These are phyloP conservation scores for Fusarium algeriense DNA, from an alignment of 2,329 filamentous ascomycete genomes.

Conservation along the genomic window DNA sequence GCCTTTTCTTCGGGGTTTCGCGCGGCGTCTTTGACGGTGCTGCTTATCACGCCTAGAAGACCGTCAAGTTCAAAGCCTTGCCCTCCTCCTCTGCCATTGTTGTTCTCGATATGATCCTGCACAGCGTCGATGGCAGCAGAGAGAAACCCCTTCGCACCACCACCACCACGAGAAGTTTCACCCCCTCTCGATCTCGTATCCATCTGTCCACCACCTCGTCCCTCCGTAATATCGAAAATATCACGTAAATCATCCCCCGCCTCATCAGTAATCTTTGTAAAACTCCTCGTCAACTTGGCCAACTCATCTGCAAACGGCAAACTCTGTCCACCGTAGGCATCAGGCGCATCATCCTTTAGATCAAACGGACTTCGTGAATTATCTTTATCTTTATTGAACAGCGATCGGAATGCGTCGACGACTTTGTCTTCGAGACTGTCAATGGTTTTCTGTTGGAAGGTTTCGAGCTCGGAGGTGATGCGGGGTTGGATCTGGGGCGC, in stretches of 20 bases:
- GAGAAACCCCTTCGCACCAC: constrained; percentile 54
- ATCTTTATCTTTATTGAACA: constrained; percentile 55
- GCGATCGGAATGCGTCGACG: constrained; percentile 58
- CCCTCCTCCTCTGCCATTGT: constrained; percentile 43
- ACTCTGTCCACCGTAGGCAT: constrained; percentile 57
- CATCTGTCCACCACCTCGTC: constrained; percentile 20
- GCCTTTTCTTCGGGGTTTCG: constrained; percentile 62
- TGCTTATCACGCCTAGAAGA: constrained; percentile 57
- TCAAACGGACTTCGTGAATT: constrained; percentile 42
- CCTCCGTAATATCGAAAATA: constrained; percentile 59
- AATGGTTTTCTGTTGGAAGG: constrained; percentile 60
- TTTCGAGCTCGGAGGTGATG: constrained; percentile 58
- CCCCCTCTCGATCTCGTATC: constrained; percentile 46
- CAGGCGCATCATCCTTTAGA: constrained; percentile 53
- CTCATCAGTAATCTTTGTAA: constrained; percentile 56
- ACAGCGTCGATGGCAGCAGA: constrained; percentile 57
- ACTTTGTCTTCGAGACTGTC: constrained; percentile 60
- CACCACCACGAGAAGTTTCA: constrained; percentile 47
- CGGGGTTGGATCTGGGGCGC: constrained; percentile 61
- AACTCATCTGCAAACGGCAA: constrained; percentile 62
- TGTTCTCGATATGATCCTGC: constrained; percentile 56
- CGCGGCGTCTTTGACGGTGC: constrained; percentile 58
- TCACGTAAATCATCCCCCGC: constrained; percentile 58
- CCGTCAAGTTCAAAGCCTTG: constrained; percentile 57
- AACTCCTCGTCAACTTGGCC: constrained; percentile 55